These are phyloP conservation scores for Candida coleopterorum DNA, from an alignment of 805 yeast species.

Conservation along the genomic window DNA sequence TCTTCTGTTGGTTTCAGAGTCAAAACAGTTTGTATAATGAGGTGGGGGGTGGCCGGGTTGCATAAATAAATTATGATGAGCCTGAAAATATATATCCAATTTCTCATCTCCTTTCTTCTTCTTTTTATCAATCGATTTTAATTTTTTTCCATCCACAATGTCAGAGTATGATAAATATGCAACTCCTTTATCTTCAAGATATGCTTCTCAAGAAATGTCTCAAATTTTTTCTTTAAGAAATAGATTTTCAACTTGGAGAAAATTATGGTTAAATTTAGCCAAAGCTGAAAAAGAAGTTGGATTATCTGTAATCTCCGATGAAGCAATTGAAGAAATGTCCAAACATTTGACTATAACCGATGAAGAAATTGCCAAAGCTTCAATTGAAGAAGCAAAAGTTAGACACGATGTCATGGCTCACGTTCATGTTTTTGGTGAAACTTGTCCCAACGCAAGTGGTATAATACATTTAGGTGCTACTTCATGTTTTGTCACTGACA, in stretches of 20 bases:
- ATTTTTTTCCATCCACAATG: conserved; percentile 1
- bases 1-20: background rate
- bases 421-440: conserved; percentile 89
- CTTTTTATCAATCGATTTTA: no score
- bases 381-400: conserved; percentile 93
- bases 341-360: conserved; percentile 78
- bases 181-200: conserved; percentile 93
- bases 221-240: conserved; percentile 85
- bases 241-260: conserved; percentile 98
- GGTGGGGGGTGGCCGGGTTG: no score
- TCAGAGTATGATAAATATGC: conserved; percentile 61
- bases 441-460: conserved; percentile 95
- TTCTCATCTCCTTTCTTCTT: background rate
- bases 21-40: background rate
- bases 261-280: conserved; percentile 92
- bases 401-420: conserved; percentile 99
- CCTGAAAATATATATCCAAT: background rate
- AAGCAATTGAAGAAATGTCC: conserved; percentile 85
- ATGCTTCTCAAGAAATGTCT: conserved; percentile 98
- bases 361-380: conserved; percentile 85
- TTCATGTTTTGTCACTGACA: conserved; percentile 95
- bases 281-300: conserved; percentile 94
- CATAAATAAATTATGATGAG: background rate
- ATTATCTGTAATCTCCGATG: conserved; percentile 75
- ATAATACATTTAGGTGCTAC: conserved; percentile 98